Base-by-base conservation (phyloP, 768 basidiomycete genomes). In the Tylopilus subfusipes region DNA sequence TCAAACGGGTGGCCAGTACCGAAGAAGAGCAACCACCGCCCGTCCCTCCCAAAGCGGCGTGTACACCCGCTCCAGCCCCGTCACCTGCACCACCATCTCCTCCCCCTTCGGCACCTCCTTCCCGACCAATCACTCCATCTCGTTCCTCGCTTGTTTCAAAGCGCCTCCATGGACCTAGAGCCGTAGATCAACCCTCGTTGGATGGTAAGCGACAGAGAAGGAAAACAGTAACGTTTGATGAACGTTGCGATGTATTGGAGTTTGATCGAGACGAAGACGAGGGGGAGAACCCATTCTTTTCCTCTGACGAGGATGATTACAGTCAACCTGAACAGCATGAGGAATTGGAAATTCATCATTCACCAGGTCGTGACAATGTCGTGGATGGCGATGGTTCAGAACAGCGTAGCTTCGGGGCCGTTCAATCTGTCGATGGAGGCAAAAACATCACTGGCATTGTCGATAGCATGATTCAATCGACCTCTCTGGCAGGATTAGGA, bases 201-300 rank as follows among this genome's bases (percentile, higher is more conserved):
- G 62, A 66, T 42, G 60, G 67, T 29, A 77, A 64, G 62, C 77
- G 82, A 21, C 80, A 82, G 61, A 77, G 82, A 27, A 70, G 87
- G 56, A 93, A 91, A 68, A 91, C 82, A 0, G 92, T 94, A 25
- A 88, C 82, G 1, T 94, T 88, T 54, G 80, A 86, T 66, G 86
- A 89, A 57, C 78, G 82, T 12, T 89, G 87, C 59, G 90, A 93
- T 56, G 90, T 94, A 12, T 69, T 92, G 29, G 90, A 92, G 64
- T 91, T 90, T 65, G 85, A 89, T 53, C 73, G 78, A 19, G 87
- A 83, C 13, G 80, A 88, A 44, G 86, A 82, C 48, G 76, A 77
- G 21, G 76, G 76, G 6, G 75, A 75, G 48, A 74, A 80, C 53
- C 73, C 78, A 3, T 81, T 81, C 46, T 66, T 74, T 63, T 76